Base-by-base conservation (phyloP, 352 stramenopile genomes). In the Phytophthora litchii region DNA sequence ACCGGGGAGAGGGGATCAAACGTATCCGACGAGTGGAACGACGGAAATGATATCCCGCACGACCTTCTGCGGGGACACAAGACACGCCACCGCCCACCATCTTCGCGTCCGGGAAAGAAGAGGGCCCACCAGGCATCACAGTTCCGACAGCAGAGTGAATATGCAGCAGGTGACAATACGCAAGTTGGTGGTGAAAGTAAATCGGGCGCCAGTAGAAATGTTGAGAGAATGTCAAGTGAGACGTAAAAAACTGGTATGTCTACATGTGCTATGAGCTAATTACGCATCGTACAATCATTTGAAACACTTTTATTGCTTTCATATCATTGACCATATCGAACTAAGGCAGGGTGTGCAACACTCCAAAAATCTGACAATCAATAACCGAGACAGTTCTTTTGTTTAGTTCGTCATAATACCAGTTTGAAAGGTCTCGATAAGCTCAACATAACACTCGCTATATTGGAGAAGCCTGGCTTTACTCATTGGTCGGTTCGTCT, bases 401-500 rank as follows among this genome's bases (percentile, higher is more conserved):
- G 45, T 57, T 51, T 47, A 0, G 12, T 35, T 43, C 14, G 0
- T 11, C 45, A 52, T 52, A 38, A 57, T 52, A 52, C 0, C 8
- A 0, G 9, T 14, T 13, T 7, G 20, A 25, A 2, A 6, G 3
- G 17, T 13, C 23, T 27, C 10, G 7, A 34, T 34, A 41, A 36
- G 7, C 37, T 31, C 40, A 38, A 51, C 35, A 54, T 49, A 43
- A 43, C 4, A 17, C 31, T 9, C 14, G 0, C 29, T 23, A 56
- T 52, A 45, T 32, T 63, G 45, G 36, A 63, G 19, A 19, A 40
- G 54, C 2, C 20, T n/a, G 11, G n/a, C 47, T 54, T 36, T 31
- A 35, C 38, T 46, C 42, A 9, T 1, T 13, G 29, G 3, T 13
- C 6, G 29, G 3, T 7, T 34, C 29, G 6, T 34, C 29, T 34